Evolutionary conservation across 1,139 yeast species (phyloP), one percentile per base, ranked within the genome.

Genomic region (Hyphopichia khmerensis): DNA sequence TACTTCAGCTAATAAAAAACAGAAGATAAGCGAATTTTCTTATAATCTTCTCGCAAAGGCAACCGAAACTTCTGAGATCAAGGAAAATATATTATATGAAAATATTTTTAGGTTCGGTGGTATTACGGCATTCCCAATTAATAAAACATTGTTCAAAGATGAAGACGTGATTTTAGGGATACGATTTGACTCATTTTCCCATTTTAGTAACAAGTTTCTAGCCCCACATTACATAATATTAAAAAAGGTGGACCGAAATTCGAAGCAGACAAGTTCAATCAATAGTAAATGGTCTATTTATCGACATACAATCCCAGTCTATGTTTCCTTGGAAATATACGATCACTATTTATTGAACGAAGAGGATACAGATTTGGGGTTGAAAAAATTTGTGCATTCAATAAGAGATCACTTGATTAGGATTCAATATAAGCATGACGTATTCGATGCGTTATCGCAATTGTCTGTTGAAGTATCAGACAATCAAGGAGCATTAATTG

Each of bases 221-320:
- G 51, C 56, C 10, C 75, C 77, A 2, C 73, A 70, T 50, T 72
- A 72, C 50, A 65, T 65, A 11, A 71, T 72, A 3, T 53, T 72
- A 15, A 52, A 62, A 24, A 59, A 56, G 41, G 48, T 43, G 13
- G 40, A 36, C 5, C 34, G 40, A 11, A 34, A 38, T 2, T 48
- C 48, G 30, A 52, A 62, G 40, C 43, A 43, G 3, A 40, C 38
- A 3, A 46, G 40, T 7, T 17, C 40, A 1, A 35, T 29, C 2
- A 33, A 33, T 17, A 38, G 30, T 4, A 46, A 43, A 21, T 72
- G 76, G 76, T 46, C 49, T 17, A 55, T 70, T 2, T 62, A 61
- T 45, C 61, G 67, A 31, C 70, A 70, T 45, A 72, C 77, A 0
- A 47, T 71, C 11, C 75, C 76, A 0, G 57, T 56, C 1, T 66